Conservation (phyloP, 2,329 filamentous ascomycete genomes). For the Acephala macrosclerotiorum region DNA sequence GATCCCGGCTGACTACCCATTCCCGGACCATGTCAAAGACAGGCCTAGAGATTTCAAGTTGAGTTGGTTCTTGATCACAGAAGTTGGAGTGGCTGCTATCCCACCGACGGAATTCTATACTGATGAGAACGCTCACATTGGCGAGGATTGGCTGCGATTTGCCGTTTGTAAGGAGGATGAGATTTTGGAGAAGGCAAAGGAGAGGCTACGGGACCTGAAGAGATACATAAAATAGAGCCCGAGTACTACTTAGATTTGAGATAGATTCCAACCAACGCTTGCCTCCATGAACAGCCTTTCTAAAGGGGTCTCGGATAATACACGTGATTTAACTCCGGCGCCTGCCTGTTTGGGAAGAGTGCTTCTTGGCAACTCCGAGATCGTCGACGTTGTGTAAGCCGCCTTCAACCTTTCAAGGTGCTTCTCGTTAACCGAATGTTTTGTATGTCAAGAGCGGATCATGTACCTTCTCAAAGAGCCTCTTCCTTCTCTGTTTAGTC, state of each 20-base stretch:
- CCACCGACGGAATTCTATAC: slow-evolving; percentile 98
- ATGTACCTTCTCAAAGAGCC: neutral
- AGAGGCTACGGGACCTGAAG: slow-evolving; percentile 59
- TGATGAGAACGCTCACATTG: slow-evolving; percentile 80
- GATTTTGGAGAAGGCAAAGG: slow-evolving; percentile 80
- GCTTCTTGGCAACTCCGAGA: too few species aligned
- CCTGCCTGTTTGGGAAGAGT: too few species aligned
- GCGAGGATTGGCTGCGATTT: slow-evolving; percentile 92
- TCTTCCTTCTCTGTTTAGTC: neutral
- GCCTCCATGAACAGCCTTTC: neutral
- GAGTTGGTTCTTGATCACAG: slow-evolving; percentile 95
- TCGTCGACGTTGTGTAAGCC: too few species aligned
- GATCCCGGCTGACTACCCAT: slow-evolving; percentile 83
- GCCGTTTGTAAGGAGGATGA: slow-evolving; percentile 96
- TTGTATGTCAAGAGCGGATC: neutral
- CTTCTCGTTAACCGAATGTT: neutral
- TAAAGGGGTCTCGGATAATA: too few species aligned
- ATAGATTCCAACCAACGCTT: neutral
- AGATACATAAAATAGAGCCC: slow-evolving; percentile 54
- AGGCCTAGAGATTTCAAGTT: slow-evolving; percentile 94
- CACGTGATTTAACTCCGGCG: too few species aligned
- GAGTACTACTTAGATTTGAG: neutral
- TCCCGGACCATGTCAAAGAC: slow-evolving; percentile 86
- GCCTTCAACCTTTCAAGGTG: neutral
- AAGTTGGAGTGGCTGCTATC: slow-evolving; percentile 94